Evolutionary conservation across 306 rosid species (phyloP).

Genomic region (Prunus padus): DNA sequence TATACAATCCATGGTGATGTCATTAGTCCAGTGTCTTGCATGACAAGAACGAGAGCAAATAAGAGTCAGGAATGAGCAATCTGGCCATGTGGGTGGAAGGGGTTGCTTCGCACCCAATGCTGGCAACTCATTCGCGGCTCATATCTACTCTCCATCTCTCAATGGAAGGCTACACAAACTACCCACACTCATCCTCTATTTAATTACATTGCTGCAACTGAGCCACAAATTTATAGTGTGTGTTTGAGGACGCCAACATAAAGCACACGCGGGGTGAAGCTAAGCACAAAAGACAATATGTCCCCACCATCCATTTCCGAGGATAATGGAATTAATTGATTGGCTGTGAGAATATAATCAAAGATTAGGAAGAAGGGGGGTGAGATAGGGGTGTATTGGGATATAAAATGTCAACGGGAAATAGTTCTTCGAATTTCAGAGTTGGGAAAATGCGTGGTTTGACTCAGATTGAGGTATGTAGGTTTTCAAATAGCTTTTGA

Average conservation of each 20-base stretch:
- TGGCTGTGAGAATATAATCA: background rate
- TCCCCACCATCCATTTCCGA: background rate
- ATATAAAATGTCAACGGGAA: background rate
- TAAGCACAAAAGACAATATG: background rate
- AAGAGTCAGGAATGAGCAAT: background rate
- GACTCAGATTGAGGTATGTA: background rate
- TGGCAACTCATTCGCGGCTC: constrained; percentile 2
- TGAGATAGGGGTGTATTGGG: background rate
- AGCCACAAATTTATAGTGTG: background rate
- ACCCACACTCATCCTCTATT: background rate
- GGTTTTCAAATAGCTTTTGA: too few relatives aligned
- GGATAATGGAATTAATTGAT: background rate
- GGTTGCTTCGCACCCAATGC: background rate
- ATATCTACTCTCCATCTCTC: background rate
- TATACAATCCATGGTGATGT: background rate
- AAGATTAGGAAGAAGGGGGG: background rate
- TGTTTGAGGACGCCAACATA: background rate
- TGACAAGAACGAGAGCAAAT: constrained; percentile 2
- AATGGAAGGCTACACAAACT: background rate
- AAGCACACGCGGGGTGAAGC: background rate
- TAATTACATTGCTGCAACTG: background rate
- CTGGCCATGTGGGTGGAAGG: background rate
- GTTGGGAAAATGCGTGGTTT: background rate
- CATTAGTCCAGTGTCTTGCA: background rate
- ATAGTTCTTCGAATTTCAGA: background rate